Evolutionary conservation across 2,329 filamentous ascomycete genomes (phyloP), one percentile per base, ranked within the genome.

Genomic region (Penicillium janthinellum): DNA sequence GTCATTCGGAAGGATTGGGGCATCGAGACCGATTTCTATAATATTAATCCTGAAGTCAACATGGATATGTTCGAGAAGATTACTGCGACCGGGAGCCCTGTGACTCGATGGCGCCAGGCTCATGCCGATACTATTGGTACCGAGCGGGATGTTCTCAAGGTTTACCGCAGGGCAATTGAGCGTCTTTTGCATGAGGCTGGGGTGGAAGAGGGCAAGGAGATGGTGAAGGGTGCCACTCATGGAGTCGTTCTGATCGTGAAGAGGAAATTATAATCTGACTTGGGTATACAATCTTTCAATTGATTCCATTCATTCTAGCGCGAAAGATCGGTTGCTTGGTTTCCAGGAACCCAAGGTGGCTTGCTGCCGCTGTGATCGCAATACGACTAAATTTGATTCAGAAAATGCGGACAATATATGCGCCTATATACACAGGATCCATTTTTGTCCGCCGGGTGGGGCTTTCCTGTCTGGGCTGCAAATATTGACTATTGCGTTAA

Each of bases 1-100:
- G 82, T 82, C 51, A 58, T 74, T 6, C 71, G 81, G 0, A 76
- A 73, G 56, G 77, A 81, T 10, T 85, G 81, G 81, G 59, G 52
- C 8, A 22, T 55, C 11, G 60, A 50, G 5, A 60, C 59, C 8
- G 71, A 75, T 5, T 64, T 64, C 2, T 68, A 71, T 12, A 71
- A 71, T 0, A 52, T 71, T 8, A 54, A 62, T 15, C 44, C 61
- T 34, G 41, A 59, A 17, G 56, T 67, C 12, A 60, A 60, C 7
- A 17, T 77, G 56, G 67, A 70, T 22, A 49, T 56, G 17, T 28
- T 72, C 45, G 68, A 71, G 51, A 63, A 65, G 50, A 55, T 63
- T 7, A 42, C 77, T 28, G 67, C 61, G 1, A 80, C 78, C 1
- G 67, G 68, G 2, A 79, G 76, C 61, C 69, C 73, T 54, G 73